Evolutionary conservation across 2,329 filamentous ascomycete species (phyloP), one percentile per base, ranked within the genome.

Genomic region (Chaetothyriales sp.): DNA sequence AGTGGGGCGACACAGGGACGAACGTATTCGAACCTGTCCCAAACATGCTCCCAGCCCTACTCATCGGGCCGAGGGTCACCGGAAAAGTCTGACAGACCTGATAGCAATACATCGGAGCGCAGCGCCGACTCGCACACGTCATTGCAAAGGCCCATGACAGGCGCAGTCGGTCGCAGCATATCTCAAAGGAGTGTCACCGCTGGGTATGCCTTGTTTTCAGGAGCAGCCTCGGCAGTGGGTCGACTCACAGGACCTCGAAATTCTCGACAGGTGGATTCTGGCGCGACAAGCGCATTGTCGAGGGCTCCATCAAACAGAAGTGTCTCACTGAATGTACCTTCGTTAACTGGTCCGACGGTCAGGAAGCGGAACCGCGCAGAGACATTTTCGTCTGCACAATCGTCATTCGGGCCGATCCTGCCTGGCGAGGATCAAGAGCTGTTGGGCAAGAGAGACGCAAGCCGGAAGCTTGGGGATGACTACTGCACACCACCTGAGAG

Each of bases 61-160:
- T 80, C 7, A 67, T 51, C 52, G 6, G 54, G 58, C 43, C 55
- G 57, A 19, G 55, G 57, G 3, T 61, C 57, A 6, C 68, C 2
- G 71, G 70, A 46, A 70, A 73, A 62, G 50, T 75, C 77, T 40
- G 71, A 71, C 4, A 70, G 77, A 25, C 80, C 77, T 4, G 76
- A 69, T 28, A 80, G 77, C 59, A 78, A 75, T 59, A 62, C 80
- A 2, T 80, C 77, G 0, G 78, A 82, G 51, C 71, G 71, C 10
- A 75, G 60, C 50, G 53, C 57, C n/a, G 25, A 44, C 19, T 60
- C 53, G 37, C 51, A 18, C 18, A 46, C 51, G 19, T 57, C 56
- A 1, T 47, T 51, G n/a, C 52, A 54, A 33, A 50, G 51, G 50
- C 56, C 58, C 20, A 69, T 51, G 68, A 70, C 33, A 75, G 74